Percentiles rank a stretch among this genome's conserved stretches.
Conservation (phyloP, 495 filamentous ascomycete species). For the Tuber brumale region DNA sequence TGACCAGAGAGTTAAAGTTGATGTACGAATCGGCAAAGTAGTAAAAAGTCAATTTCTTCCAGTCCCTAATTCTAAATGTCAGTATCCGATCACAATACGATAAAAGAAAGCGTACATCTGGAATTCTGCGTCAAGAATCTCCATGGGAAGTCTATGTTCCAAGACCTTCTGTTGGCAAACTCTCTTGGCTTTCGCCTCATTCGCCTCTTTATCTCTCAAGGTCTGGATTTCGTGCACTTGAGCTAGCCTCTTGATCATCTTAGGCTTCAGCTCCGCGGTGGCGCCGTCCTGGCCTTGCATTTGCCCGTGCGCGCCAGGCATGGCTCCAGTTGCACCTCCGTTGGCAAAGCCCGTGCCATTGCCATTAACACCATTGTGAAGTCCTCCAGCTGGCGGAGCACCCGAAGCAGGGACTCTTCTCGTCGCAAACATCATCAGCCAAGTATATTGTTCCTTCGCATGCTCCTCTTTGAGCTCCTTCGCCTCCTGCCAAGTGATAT, state of each 20-base stretch:
- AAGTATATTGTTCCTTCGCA: constrained; percentile 87
- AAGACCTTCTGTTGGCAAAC: constrained; percentile 92
- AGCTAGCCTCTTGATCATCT: constrained; percentile 90
- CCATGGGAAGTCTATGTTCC: constrained; percentile 93
- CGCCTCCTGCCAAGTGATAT: constrained; percentile 74
- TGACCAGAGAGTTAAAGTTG: constrained; percentile 96
- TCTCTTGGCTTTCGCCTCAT: constrained; percentile 94
- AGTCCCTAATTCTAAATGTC: constrained; percentile 60
- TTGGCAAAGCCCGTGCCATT: constrained; percentile 51
- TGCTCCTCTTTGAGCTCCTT: constrained; percentile 83
- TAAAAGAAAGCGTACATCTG: constrained; percentile 68
- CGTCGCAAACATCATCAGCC: constrained; percentile 94
- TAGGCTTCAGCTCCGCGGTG: constrained; percentile 78
- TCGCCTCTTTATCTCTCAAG: constrained; percentile 89
- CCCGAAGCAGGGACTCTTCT: constrained; percentile 58
- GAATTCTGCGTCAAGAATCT: constrained; percentile 98
- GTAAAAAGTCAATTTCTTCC: constrained; percentile 98
- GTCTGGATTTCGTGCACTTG: constrained; percentile 81
- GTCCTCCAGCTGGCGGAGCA: constrained; percentile 52
- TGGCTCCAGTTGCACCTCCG: constrained; percentile 21
- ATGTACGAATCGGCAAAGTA: constrained; percentile 98
- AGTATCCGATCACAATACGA: neutral
- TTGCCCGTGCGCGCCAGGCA: constrained; percentile 36
- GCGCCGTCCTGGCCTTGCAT: constrained; percentile 61
- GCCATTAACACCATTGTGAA: constrained; percentile 50